Base-by-base conservation (phyloP, 805 yeast species). In the Saccharomycopsis lassenensis region DNA sequence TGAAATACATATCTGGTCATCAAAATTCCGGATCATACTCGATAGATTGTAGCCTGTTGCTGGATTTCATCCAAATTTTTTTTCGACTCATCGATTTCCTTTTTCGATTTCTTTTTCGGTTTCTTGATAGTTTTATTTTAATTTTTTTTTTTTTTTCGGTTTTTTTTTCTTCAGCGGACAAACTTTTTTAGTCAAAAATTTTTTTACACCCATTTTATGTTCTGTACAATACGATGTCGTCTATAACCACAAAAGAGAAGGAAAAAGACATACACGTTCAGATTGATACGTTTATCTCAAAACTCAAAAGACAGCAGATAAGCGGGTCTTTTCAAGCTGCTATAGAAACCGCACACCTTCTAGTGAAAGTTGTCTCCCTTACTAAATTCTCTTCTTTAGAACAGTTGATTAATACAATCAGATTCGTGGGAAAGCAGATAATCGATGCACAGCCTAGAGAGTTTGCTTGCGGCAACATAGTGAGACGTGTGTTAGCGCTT, bases 371-470 rank as follows among this genome's bases (percentile, higher is more conserved):
- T 35, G 77, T 86, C 15, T 84, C 96, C 0, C 81, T 81, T 8
- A 83, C 91, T 1, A 67, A 95, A 53, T 91, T 97, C 97, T 64
- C 72, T 33, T 72, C 74, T 40, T 72, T 84, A 7, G 77, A 72
- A 41, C 85, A 82, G 43, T 64, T 89, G 44, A 77, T 89, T 19
- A 58, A 57, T 12, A 74, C 80, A 40, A 74, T 89, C 46, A 74
- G 93, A 48, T 63, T 65, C 37, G 71, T 87, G 14, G 98, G 97
- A 6, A 62, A 62, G 26, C 59, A 69, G 22, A 59, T 91, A 32
- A 73, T 74, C 25, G 71, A 67, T 17, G 94, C 96, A 3, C 91
- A 83, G 51, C 96, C 97, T 5, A 70, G 84, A 45, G 94, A 87
- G 49, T 77, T 86, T 47, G 71, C 86, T 2, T 74, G 87, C 37